These are phyloP conservation scores for Carnegiea gigantea DNA, from an alignment of 179 eudicot genomes.

Conservation along the genomic window DNA sequence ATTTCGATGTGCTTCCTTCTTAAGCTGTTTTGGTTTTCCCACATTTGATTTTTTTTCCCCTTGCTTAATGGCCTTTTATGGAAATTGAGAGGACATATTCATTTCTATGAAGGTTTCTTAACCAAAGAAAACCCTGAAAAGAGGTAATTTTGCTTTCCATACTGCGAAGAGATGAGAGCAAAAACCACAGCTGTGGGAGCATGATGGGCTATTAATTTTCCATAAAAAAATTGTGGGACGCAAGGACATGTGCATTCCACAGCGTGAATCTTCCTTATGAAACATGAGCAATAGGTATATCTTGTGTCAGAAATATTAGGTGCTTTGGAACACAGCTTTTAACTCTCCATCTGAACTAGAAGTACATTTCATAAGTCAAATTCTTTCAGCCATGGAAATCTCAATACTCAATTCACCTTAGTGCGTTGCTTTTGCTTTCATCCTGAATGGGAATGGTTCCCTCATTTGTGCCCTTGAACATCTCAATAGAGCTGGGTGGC, in stretches of 20 bases:
- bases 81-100: conserved; percentile 2
- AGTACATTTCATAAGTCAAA: no score
- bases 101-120: neutral
- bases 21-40: conserved; percentile 4
- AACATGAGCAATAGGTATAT: neutral
- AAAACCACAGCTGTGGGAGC: no score
- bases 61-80: neutral
- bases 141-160: no score
- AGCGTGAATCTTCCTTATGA: neutral
- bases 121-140: neutral
- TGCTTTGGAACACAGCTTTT: neutral
- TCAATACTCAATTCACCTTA: no score
- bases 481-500: neutral
- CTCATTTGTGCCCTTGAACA: neutral
- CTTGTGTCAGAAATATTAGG: no score
- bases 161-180: no score
- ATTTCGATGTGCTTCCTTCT: neutral
- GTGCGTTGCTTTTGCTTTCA: neutral
- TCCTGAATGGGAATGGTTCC: neutral
- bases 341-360: neutral
- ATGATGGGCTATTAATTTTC: no score
- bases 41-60: neutral
- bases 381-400: no score
- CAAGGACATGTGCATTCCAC: no score
- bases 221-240: neutral